Percentiles rank a stretch among this genome's conserved stretches.
These are phyloP conservation scores for Rhodotorula diobovata DNA, from an alignment of 768 basidiomycete species.

Conservation along the genomic window DNA sequence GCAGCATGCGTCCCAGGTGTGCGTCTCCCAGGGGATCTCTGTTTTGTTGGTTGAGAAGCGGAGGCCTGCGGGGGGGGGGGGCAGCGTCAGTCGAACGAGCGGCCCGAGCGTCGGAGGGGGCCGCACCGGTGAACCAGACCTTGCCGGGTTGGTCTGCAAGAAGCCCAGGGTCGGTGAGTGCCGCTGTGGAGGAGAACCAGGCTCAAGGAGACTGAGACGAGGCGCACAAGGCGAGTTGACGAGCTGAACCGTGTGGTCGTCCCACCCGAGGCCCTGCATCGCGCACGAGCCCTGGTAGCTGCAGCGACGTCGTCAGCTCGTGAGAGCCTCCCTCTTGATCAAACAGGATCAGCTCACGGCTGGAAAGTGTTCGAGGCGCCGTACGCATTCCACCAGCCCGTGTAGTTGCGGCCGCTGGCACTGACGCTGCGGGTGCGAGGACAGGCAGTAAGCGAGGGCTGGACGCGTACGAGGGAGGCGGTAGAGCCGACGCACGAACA, in stretches of 20 bases:
- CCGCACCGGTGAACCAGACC: slow-evolving; percentile 21
- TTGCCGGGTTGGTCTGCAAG: not conserved
- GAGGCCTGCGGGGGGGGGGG: slow-evolving; percentile 1
- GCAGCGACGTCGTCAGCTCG: no score
- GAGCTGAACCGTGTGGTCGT: slow-evolving; percentile 9
- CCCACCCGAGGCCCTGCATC: slow-evolving; percentile 9
- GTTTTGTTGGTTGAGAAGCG: slow-evolving; percentile 19
- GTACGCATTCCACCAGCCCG: slow-evolving; percentile 16
- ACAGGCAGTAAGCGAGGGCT: not conserved
- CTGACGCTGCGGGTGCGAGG: not conserved
- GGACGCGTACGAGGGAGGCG: not conserved
- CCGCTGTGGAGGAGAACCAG: no score
- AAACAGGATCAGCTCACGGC: no score
- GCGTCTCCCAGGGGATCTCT: slow-evolving; percentile 1
- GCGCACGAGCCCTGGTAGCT: slow-evolving; percentile 8
- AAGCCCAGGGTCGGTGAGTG: not conserved
- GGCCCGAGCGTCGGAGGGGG: no score
- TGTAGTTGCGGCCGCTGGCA: not conserved
- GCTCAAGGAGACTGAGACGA: not conserved
- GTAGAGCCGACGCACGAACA: slow-evolving; percentile 1
- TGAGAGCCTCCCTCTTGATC: no score
- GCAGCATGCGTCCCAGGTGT: slow-evolving; percentile 6
- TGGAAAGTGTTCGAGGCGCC: not conserved
- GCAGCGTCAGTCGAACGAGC: no score
- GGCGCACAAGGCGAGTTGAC: slow-evolving; percentile 10